Conservation (phyloP, 305 asterid genomes). For the Fraxinus velutina region DNA sequence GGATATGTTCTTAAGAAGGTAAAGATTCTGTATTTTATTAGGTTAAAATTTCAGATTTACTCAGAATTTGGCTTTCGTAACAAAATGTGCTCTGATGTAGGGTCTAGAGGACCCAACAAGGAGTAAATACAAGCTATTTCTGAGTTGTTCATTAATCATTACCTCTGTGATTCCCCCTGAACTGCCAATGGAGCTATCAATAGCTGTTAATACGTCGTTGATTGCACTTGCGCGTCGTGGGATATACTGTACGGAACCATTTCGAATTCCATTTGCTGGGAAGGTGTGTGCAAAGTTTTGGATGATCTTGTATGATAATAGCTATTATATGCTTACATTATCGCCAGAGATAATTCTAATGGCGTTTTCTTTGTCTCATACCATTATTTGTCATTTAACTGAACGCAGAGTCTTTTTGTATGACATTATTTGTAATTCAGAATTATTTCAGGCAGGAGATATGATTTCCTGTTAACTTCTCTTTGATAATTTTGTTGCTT, state of each 20-base stretch:
- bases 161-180: slow-evolving; percentile 98
- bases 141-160: slow-evolving; percentile 91
- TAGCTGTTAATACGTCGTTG: slow-evolving; percentile 96
- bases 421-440: slow-evolving; percentile 4
- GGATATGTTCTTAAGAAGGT: slow-evolving; percentile 98
- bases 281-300: slow-evolving; percentile 48
- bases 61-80: slow-evolving; percentile 18
- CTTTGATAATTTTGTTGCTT: background rate
- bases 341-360: background rate
- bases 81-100: slow-evolving; percentile 38
- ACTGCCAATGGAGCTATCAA: slow-evolving; percentile 96
- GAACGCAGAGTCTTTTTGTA: background rate
- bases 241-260: slow-evolving; percentile 94
- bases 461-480: slow-evolving; percentile 6
- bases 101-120: slow-evolving; percentile 99
- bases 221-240: slow-evolving; percentile 93
- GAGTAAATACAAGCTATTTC: slow-evolving; percentile 90
- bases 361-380: slow-evolving; percentile 4
- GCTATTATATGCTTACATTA: slow-evolving; percentile 2
- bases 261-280: slow-evolving; percentile 96
- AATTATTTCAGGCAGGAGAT: background rate
- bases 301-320: slow-evolving; percentile 6
- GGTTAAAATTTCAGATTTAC: slow-evolving; percentile 13
- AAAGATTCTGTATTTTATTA: slow-evolving; percentile 15
- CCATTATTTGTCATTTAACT: background rate